Evolutionary conservation across 768 basidiomycete genomes (phyloP).

Genomic region (Mycena polygramma): DNA sequence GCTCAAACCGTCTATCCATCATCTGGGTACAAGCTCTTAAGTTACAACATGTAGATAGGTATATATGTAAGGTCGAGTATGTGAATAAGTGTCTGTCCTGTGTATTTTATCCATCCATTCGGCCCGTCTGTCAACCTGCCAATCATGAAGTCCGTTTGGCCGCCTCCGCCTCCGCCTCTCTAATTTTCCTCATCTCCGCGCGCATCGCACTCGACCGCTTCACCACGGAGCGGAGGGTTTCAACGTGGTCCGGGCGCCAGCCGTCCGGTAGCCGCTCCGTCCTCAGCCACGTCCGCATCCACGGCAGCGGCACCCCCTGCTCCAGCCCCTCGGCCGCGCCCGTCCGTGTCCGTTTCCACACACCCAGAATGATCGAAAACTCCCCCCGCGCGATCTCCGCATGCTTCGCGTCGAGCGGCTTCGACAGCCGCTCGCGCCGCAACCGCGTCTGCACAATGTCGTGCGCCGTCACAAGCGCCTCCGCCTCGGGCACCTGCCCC

Average conservation of each 20-base stretch:
- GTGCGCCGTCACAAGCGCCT: constrained; percentile 52
- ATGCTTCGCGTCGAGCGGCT: constrained; percentile 59
- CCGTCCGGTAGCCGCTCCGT: constrained; percentile 65
- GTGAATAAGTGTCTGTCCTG: too few species aligned
- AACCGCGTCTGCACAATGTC: constrained; percentile 66
- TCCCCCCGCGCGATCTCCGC: constrained; percentile 77
- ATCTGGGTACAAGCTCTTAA: too few species aligned
- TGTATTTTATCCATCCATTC: background rate
- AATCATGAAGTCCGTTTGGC: background rate
- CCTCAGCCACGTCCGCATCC: constrained; percentile 63
- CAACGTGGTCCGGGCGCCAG: constrained; percentile 55
- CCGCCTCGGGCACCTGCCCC: constrained; percentile 44
- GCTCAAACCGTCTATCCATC: too few species aligned
- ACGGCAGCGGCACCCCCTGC: constrained; percentile 59
- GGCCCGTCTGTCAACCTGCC: background rate
- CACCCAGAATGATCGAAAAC: constrained; percentile 73
- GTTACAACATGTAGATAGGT: too few species aligned
- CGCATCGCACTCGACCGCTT: constrained; percentile 49
- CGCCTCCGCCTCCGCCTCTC: constrained; percentile 36
- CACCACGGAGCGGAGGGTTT: constrained; percentile 53
- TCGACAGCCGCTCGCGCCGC: constrained; percentile 61
- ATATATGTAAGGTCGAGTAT: too few species aligned
- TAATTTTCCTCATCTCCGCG: constrained; percentile 43
- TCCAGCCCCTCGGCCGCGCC: constrained; percentile 44
- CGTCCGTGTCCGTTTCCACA: constrained; percentile 55